Conservation (phyloP, 2,329 filamentous ascomycete species). For the Xylariaceae sp. region DNA sequence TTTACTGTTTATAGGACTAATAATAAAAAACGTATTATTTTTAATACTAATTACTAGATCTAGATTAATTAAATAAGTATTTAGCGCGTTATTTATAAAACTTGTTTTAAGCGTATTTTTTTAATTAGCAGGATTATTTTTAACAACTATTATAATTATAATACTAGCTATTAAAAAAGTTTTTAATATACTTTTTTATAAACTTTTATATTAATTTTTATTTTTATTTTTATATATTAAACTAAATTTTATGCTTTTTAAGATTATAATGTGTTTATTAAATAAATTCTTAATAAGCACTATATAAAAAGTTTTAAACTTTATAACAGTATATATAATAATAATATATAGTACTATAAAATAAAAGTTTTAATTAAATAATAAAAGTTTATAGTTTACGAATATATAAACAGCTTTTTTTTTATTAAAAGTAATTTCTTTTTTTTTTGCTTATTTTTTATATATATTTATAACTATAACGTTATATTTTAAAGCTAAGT, state of each 20-base stretch:
- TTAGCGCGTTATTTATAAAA: background rate
- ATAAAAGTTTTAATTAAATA: too few species aligned
- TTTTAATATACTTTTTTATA: background rate
- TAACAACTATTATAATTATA: background rate
- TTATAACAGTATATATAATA: too few species aligned
- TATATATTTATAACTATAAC: too few species aligned
- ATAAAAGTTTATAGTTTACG: too few species aligned
- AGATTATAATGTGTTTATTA: background rate
- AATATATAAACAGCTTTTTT: too few species aligned
- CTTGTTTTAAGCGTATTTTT: background rate
- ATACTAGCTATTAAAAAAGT: background rate
- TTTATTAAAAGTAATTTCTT: too few species aligned
- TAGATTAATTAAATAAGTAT: background rate
- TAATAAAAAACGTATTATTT: background rate
- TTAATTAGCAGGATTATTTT: background rate
- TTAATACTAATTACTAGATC: too few species aligned
- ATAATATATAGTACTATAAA: too few species aligned
- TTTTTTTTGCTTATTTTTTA: too few species aligned
- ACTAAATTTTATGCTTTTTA: background rate
- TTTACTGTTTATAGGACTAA: background rate
- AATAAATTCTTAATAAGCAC: background rate
- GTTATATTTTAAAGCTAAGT: too few species aligned
- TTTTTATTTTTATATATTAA: background rate
- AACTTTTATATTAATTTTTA: background rate
- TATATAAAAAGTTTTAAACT: too few species aligned